phyloP scores from a whole-genome alignment of 2,329 filamentous ascomycete species.

The Nemania diffusa region DNA sequence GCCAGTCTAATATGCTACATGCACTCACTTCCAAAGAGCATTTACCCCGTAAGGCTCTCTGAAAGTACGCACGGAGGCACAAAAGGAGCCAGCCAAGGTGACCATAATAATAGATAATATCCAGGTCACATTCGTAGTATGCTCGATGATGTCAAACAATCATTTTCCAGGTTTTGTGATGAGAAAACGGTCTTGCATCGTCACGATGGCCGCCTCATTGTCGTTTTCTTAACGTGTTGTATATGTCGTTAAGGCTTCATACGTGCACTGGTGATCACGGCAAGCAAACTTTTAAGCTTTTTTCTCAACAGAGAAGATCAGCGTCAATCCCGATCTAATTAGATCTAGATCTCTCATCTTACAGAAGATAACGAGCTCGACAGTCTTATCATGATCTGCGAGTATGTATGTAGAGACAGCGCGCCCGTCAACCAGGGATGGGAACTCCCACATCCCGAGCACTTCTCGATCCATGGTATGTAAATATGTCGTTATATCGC shows the following conservation, averaged over 20 bases:
- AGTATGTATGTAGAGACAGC: neutral
- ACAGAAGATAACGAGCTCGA: neutral
- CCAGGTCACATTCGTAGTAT: constrained; percentile 14
- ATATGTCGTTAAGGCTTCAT: neutral
- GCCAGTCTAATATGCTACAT: constrained; percentile 31
- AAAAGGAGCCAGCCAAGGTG: constrained; percentile 8
- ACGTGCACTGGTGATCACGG: constrained; percentile 40
- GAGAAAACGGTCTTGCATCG: neutral
- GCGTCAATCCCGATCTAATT: constrained; percentile 29
- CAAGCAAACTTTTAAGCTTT: constrained; percentile 36
- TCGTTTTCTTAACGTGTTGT: neutral
- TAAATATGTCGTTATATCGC: constrained; percentile 12
- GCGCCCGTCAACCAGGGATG: neutral
- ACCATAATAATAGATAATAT: constrained; percentile 5
- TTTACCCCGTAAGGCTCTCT: constrained; percentile 32
- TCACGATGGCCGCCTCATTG: neutral
- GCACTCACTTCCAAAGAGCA: constrained; percentile 15
- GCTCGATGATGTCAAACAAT: constrained; percentile 30
- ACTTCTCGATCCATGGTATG: constrained; percentile 20
- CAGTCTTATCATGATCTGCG: neutral
- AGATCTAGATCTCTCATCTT: constrained; percentile 17
- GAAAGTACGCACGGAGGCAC: constrained; percentile 16
- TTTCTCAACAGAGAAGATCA: constrained; percentile 31
- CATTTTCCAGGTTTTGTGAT: constrained; percentile 21
- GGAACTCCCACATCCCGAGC: constrained; percentile 1